A percentile compares a stretch with the other conserved stretches of the same genome.
These are phyloP conservation scores for Scalesia atractyloides DNA, from an alignment of 129 eudicot genomes.

Conservation along the genomic window DNA sequence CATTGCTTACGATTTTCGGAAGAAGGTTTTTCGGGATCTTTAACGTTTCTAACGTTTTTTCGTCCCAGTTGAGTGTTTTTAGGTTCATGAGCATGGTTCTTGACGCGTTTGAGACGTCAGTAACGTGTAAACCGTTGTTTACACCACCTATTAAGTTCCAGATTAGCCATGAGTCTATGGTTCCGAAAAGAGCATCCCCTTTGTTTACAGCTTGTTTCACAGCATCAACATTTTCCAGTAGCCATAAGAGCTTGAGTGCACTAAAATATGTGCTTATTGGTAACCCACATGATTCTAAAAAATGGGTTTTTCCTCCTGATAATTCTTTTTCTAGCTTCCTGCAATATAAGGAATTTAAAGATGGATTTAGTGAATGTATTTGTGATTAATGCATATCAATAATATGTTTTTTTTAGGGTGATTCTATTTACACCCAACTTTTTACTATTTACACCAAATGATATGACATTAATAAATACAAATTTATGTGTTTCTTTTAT, in stretches of 20 bases:
- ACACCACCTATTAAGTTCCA: constrained; percentile 95
- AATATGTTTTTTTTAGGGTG: too few species aligned
- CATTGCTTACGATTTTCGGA: constrained; percentile 82
- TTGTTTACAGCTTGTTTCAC: constrained; percentile 67
- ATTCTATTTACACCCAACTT: too few species aligned
- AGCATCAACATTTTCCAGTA: constrained; percentile 70
- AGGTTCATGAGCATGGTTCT: constrained; percentile 95
- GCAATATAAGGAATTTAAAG: constrained; percentile 10
- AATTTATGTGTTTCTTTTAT: too few species aligned
- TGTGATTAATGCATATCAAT: neutral
- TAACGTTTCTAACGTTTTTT: constrained; percentile 46
- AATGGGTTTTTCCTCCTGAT: constrained; percentile 81
- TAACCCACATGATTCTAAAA: constrained; percentile 81
- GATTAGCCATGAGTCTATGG: constrained; percentile 88
- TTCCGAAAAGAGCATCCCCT: constrained; percentile 93
- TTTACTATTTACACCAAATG: too few species aligned
- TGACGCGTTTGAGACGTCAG: constrained; percentile 92
- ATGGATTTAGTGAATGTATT: neutral
- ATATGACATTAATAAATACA: too few species aligned
- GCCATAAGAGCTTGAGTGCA: constrained; percentile 87
- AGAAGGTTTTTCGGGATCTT: constrained; percentile 59
- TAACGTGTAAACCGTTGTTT: constrained; percentile 70
- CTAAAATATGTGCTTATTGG: constrained; percentile 96
- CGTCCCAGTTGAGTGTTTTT: constrained; percentile 80
- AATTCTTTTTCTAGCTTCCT: constrained; percentile 85